Conservation (phyloP, 2,329 filamentous ascomycete species). For the Hansfordia pulvinata region DNA sequence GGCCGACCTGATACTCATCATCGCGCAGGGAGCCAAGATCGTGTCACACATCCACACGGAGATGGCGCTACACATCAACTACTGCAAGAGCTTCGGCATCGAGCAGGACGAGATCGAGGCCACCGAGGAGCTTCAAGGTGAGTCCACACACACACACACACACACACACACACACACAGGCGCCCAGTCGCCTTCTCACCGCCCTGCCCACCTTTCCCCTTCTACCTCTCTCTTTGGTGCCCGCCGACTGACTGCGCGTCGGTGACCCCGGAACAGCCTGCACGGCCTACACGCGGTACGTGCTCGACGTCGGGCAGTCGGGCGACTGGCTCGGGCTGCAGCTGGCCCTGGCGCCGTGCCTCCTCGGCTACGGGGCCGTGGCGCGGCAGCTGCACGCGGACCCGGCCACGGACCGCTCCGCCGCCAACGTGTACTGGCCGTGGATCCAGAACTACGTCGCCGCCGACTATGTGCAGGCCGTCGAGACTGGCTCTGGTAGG, state of each 20-base stretch:
- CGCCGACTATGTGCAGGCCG: conserved; percentile 63
- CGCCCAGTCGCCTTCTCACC: too few relatives aligned
- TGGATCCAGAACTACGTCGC: conserved; percentile 88
- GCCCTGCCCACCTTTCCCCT: too few relatives aligned
- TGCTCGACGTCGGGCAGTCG: conserved; percentile 77
- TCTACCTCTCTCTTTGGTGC: too few relatives aligned
- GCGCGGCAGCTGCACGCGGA: conserved; percentile 57
- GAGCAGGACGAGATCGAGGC: conserved; percentile 57
- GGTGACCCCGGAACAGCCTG: conserved; percentile 19
- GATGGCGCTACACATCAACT: conserved; percentile 67
- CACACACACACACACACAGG: too few relatives aligned
- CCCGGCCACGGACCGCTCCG: conserved; percentile 38
- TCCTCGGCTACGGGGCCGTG: conserved; percentile 78
- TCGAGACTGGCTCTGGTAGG: conserved; percentile 56
- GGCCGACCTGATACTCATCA: too few relatives aligned
- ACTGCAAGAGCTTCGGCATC: conserved; percentile 72
- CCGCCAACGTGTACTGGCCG: conserved; percentile 67
- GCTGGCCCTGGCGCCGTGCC: conserved; percentile 70
- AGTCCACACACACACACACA: conserved; percentile 5
- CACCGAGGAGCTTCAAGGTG: conserved; percentile 63
- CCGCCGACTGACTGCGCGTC: too few relatives aligned
- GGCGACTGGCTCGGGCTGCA: conserved; percentile 83
- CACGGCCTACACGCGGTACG: conserved; percentile 66
- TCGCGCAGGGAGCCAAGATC: conserved; percentile 49
- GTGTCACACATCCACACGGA: conserved; percentile 68